Evolutionary conservation across 1,139 yeast genomes (phyloP).

Genomic region (Nadsonia commutata): DNA sequence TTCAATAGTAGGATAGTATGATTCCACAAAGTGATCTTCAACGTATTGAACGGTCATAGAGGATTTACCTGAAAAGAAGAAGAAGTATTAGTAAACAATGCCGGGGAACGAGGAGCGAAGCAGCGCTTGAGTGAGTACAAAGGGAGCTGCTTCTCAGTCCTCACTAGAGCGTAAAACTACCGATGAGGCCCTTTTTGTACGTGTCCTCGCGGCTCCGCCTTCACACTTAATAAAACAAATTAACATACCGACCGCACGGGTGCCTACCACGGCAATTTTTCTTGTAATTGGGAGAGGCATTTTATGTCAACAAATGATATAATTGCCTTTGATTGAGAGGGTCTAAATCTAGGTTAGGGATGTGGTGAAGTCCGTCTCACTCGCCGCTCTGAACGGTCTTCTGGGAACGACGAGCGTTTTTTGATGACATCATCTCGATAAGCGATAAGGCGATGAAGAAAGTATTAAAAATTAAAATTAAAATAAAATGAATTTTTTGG

Average conservation of each 20-base stretch:
- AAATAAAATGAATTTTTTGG: too few relatives aligned
- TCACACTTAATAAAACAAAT: too few relatives aligned
- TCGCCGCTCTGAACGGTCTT: too few relatives aligned
- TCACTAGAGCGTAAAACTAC: too few relatives aligned
- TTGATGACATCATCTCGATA: background rate
- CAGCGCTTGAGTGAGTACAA: too few relatives aligned
- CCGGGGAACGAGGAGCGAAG: too few relatives aligned
- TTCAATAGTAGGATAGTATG: conserved; percentile 86
- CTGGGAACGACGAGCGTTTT: background rate
- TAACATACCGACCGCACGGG: conserved; percentile 61
- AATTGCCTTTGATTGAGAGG: background rate
- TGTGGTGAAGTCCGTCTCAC: too few relatives aligned
- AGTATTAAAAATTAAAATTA: background rate
- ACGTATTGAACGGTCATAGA: conserved; percentile 77
- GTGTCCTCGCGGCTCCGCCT: too few relatives aligned
- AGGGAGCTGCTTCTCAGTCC: too few relatives aligned
- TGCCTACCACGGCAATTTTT: conserved; percentile 78
- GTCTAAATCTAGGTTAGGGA: background rate
- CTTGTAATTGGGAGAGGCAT: conserved; percentile 32
- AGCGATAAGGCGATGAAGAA: background rate
- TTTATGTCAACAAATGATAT: background rate
- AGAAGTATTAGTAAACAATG: background rate
- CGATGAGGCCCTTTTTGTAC: too few relatives aligned
- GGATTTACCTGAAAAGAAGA: conserved; percentile 38
- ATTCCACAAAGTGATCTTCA: conserved; percentile 78